Evolutionary conservation across 2,329 filamentous ascomycete genomes (phyloP).

Genomic region (Nannizziopsis arthrosporioides): DNA sequence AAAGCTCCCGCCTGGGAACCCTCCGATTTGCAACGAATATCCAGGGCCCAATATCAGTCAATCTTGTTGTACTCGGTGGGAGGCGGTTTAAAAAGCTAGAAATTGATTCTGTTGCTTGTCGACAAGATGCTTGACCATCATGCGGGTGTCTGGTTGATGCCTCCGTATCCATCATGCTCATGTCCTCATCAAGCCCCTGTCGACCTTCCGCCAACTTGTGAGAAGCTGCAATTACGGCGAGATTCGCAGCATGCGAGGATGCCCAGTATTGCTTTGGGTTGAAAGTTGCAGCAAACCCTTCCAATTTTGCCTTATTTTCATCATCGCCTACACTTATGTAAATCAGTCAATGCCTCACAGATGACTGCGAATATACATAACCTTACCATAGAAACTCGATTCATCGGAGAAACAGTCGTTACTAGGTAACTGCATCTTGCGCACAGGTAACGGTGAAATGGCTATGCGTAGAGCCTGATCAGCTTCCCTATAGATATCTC

Average conservation of each 20-base stretch:
- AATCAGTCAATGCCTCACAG: not conserved
- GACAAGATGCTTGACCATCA: constrained; percentile 12
- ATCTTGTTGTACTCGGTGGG: constrained; percentile 51
- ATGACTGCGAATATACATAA: not conserved
- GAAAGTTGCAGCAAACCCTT: constrained; percentile 42
- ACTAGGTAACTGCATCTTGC: no score
- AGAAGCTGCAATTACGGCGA: constrained; percentile 25
- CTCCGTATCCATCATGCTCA: constrained; percentile 9
- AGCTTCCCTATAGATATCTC: no score
- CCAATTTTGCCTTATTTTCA: constrained; percentile 37
- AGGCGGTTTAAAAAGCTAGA: constrained; percentile 56
- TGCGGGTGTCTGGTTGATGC: constrained; percentile 8
- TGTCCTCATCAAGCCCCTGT: not conserved
- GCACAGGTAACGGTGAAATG: no score
- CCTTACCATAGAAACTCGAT: constrained; percentile 36
- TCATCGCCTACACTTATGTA: constrained; percentile 42
- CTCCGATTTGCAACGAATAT: constrained; percentile 60
- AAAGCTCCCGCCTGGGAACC: constrained; percentile 30
- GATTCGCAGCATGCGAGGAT: constrained; percentile 21
- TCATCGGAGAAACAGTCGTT: constrained; percentile 32
- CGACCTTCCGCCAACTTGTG: not conserved
- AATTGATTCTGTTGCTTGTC: constrained; percentile 55
- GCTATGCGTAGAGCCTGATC: no score
- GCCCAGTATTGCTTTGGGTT: constrained; percentile 43
- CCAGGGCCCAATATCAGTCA: constrained; percentile 45